A percentile compares a stretch with the other conserved stretches of the same genome.
Conservation (phyloP, 2,329 filamentous ascomycete species). For the Diplodia mutila region DNA sequence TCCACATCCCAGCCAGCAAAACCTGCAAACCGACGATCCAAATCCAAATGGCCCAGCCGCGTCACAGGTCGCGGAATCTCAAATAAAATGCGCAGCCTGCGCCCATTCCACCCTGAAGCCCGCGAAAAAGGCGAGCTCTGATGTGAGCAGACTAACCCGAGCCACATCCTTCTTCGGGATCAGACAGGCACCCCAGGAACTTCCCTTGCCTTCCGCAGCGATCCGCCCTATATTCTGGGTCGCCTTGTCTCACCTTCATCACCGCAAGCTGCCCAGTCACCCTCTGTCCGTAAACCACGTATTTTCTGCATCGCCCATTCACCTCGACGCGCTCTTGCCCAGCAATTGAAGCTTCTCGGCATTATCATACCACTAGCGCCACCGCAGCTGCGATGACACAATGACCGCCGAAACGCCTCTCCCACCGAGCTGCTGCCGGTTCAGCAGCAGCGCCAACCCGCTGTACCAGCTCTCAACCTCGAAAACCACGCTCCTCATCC, state of each 20-base stretch:
- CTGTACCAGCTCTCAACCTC: background rate
- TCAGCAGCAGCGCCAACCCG: background rate
- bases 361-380: background rate
- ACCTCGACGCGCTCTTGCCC: background rate
- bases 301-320: background rate
- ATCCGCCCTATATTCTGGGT: constrained; percentile 16
- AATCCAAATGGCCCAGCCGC: constrained; percentile 18
- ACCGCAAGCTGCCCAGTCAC: background rate
- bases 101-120: background rate
- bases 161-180: background rate
- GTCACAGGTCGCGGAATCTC: background rate
- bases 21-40: constrained; percentile 17
- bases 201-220: constrained; percentile 15
- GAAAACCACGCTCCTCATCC: constrained; percentile 24
- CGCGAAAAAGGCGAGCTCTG: background rate
- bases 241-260: constrained; percentile 22
- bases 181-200: constrained; percentile 1
- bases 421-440: background rate
- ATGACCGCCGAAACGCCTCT: constrained; percentile 4
- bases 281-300: background rate
- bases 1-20: constrained; percentile 17
- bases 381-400: constrained; percentile 6
- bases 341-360: constrained; percentile 12
- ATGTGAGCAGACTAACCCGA: background rate
- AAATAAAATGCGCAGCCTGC: constrained; percentile 7